Base-by-base conservation (phyloP, 106 monocot genomes). In the Dendrobium chrysotoxum region DNA sequence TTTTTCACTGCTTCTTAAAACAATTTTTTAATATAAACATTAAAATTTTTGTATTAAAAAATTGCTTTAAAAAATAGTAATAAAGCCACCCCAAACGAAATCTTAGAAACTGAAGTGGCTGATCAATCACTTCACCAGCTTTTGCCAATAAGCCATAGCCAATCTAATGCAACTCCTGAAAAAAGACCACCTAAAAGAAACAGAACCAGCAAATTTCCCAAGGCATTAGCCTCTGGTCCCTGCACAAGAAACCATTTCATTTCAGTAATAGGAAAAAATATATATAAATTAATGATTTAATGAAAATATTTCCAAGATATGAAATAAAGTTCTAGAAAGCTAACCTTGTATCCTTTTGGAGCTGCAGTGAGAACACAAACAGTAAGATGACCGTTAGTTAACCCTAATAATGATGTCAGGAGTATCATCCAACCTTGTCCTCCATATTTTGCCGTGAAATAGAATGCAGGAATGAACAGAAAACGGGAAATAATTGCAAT, bases 271-370 rank as follows among this genome's bases (percentile, higher is more conserved):
- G 21, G 12, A 20, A 25, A 2, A 35, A 12, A 25, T 13, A 50
- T 50, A 5, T 7, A 50, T 65, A 65, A 7, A 25, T 65, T 23
- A 61, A 61, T n/a, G n/a, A 13, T 13, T 50, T 12, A 12, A 50
- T 50, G 13, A 12, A 50, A 13, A 50, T 50, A 50, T 46, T 12
- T 46, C 11, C 12, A 46, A 10, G 15, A 50, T 11, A 50, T 6
- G 44, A 44, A 9, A 44, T 0, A 55, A 12, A 4, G 20, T 15
- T 12, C 1, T 3, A 4, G 28, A 35, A 18, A 12, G 40, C 30
- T 74, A 64, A 90, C 90, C 90, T 83, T 90, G 87, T 90, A 90
- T 58, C 87, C 87, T 28, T 84, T 81, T 25, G 90, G 91, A 23
- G 88, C 91, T 11, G 72, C 84, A 64, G 84, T 85, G 1, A 91